Conservation (phyloP, 2,329 filamentous ascomycete genomes). For the Beauveria sp. region DNA sequence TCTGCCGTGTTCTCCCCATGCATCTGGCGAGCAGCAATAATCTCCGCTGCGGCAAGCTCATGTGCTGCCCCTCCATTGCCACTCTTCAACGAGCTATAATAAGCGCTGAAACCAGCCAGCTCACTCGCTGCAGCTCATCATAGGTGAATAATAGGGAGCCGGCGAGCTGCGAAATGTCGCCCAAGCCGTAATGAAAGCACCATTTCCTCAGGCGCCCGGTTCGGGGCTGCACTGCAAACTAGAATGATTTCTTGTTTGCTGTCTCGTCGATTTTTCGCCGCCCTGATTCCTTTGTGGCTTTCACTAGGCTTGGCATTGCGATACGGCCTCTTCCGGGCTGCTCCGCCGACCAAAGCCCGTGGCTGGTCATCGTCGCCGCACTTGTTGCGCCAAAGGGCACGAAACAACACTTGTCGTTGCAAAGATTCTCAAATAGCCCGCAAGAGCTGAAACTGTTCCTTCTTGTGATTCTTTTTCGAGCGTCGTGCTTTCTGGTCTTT, state of each 20-base stretch:
- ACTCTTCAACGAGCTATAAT: neutral
- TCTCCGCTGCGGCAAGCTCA: neutral
- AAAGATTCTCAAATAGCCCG: neutral
- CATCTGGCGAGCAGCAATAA: neutral
- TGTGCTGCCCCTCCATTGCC: neutral
- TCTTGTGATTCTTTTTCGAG: neutral
- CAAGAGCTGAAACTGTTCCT: too few relatives aligned
- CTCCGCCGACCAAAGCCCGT: neutral
- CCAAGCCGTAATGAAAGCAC: too few relatives aligned
- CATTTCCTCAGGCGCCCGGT: too few relatives aligned
- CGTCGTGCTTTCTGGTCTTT: neutral
- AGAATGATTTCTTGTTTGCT: neutral
- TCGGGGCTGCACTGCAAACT: too few relatives aligned
- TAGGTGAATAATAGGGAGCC: too few relatives aligned
- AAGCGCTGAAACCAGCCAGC: neutral
- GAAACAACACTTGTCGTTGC: conserved; percentile 3
- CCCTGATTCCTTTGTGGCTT: neutral
- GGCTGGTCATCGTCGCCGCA: neutral
- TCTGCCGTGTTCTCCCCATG: neutral
- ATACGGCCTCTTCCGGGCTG: neutral
- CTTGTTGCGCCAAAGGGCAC: neutral
- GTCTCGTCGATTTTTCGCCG: neutral
- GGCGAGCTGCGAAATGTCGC: too few relatives aligned
- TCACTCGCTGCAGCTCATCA: too few relatives aligned
- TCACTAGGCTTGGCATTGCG: neutral